Conservation (phyloP, 2,329 filamentous ascomycete genomes). For the Gnomoniopsis sp. region DNA sequence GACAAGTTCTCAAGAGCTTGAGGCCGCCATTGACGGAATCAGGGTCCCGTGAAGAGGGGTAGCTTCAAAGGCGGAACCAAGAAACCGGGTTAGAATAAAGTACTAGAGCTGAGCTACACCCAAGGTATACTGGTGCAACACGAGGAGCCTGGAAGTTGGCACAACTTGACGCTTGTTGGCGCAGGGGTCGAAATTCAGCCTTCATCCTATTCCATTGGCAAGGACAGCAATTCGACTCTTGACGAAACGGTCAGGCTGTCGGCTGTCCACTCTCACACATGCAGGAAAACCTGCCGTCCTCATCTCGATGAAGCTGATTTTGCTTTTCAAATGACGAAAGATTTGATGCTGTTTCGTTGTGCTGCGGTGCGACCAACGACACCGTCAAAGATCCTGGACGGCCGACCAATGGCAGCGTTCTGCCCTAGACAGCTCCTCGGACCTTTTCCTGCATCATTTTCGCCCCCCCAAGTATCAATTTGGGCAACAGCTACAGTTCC, state of each 20-base stretch:
- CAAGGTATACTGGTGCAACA: conserved; percentile 2
- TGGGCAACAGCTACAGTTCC: background rate
- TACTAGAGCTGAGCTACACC: background rate
- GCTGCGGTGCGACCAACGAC: background rate
- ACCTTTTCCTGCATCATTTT: background rate
- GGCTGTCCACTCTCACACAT: background rate
- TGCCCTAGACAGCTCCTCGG: background rate
- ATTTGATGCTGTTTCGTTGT: background rate
- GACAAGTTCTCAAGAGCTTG: background rate
- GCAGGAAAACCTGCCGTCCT: background rate
- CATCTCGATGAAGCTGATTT: background rate
- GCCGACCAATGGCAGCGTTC: background rate
- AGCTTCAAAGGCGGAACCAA: background rate
- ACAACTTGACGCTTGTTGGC: too few species aligned
- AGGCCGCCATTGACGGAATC: conserved; percentile 4
- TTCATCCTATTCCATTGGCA: too few species aligned
- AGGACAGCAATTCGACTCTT: background rate
- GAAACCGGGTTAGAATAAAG: background rate
- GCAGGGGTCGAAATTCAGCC: too few species aligned
- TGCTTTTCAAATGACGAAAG: background rate
- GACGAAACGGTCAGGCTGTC: background rate
- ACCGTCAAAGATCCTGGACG: background rate
- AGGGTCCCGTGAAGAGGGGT: conserved; percentile 7
- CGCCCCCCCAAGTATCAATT: background rate
- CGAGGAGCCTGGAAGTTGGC: background rate